phyloP scores from a whole-genome alignment of 305 asterid genomes.

The Salvia sclarea region DNA sequence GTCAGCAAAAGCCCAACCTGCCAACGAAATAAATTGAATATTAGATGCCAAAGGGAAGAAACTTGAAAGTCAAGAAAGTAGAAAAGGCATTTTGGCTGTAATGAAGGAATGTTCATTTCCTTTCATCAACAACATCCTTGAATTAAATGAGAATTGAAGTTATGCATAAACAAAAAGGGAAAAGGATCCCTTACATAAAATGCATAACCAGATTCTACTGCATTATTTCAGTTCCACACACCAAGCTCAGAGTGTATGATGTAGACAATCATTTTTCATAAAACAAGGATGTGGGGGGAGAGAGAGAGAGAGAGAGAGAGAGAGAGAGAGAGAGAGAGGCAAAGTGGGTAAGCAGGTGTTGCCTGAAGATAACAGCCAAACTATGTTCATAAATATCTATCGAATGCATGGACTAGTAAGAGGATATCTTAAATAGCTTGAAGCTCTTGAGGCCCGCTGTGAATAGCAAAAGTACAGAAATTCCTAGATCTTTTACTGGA shows the following conservation, averaged over 20 bases:
- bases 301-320: not conserved
- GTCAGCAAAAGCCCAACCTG: conserved; percentile 99
- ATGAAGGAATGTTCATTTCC: not conserved
- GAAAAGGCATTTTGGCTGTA: not conserved
- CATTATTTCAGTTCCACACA: not conserved
- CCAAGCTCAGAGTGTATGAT: not conserved
- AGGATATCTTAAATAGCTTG: not conserved
- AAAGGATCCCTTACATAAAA: not conserved
- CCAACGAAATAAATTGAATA: conserved; percentile 22
- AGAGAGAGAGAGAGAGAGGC: not conserved
- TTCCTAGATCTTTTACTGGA: not conserved
- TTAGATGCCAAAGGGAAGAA: conserved; percentile 10
- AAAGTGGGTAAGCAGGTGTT: not conserved
- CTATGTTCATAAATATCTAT: not conserved
- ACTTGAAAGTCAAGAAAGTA: not conserved
- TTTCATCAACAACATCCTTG: conserved; percentile 9
- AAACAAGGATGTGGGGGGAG: not conserved
- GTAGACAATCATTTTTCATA: not conserved
- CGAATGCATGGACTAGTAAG: not conserved
- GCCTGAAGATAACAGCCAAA: not conserved
- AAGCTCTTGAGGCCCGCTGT: not conserved
- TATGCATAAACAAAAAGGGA: not conserved
- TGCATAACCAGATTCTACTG: not conserved
- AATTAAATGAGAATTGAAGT: not conserved
- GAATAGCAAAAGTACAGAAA: not conserved